phyloP scores from a whole-genome alignment of 768 basidiomycete genomes.

The Termitomyces heimii region DNA sequence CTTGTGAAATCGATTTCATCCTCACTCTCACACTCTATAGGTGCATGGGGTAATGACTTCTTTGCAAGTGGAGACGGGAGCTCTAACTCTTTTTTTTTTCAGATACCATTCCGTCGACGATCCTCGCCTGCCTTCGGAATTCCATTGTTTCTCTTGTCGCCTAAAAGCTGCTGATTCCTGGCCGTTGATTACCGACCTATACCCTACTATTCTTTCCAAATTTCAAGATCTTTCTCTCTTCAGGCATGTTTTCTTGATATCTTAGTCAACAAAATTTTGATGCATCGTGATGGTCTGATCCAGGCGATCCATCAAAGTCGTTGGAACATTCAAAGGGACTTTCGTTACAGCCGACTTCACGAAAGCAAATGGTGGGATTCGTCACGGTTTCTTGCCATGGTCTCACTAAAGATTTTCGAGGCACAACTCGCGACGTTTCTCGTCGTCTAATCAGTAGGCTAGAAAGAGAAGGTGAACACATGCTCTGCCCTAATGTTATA shows the following conservation, averaged over 20 bases:
- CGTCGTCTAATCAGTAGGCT: slow-evolving; percentile 63
- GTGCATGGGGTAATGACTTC: slow-evolving; percentile 52
- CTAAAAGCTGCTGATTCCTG: slow-evolving; percentile 60
- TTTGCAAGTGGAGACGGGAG: neutral
- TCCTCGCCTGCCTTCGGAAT: slow-evolving; percentile 49
- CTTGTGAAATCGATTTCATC: neutral
- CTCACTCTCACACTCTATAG: slow-evolving; percentile 21
- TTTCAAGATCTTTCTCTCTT: slow-evolving; percentile 69
- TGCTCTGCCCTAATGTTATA: neutral
- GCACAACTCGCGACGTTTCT: slow-evolving; percentile 47
- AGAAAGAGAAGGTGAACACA: slow-evolving; percentile 56
- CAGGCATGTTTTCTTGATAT: slow-evolving; percentile 34
- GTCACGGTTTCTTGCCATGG: neutral
- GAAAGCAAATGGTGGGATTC: slow-evolving; percentile 49
- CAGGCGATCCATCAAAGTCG: slow-evolving; percentile 28
- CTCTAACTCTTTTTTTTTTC: neutral
- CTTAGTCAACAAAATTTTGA: neutral
- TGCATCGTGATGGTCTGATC: neutral
- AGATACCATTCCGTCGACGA: slow-evolving; percentile 64
- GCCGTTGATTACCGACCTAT: slow-evolving; percentile 59
- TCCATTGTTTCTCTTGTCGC: slow-evolving; percentile 75
- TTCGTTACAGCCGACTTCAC: slow-evolving; percentile 41
- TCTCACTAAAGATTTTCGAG: slow-evolving; percentile 23
- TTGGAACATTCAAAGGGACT: slow-evolving; percentile 39
- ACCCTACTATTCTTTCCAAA: slow-evolving; percentile 52